Conservation (phyloP, 2,329 filamentous ascomycete genomes). For the Curvularia lunata region DNA sequence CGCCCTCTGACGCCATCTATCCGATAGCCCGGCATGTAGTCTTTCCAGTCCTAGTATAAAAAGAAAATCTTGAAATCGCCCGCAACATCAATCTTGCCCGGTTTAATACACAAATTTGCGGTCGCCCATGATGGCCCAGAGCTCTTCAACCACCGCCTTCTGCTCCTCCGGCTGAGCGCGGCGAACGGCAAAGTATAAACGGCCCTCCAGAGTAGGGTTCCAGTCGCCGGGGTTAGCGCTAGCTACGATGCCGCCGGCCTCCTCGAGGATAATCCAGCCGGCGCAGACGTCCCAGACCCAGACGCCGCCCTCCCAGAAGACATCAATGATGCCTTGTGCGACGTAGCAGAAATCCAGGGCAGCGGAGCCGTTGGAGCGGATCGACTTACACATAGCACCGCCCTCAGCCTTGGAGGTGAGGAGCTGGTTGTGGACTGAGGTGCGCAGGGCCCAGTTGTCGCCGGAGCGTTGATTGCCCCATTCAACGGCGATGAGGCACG, state of each 20-base stretch:
- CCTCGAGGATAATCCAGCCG: constrained; percentile 49
- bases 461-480: constrained; percentile 49
- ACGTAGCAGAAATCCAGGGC: constrained; percentile 51
- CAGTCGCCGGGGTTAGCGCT: constrained; percentile 47
- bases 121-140: constrained; percentile 47
- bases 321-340: constrained; percentile 43
- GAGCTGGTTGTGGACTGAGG: constrained; percentile 35
- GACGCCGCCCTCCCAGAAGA: constrained; percentile 49
- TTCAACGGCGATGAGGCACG: constrained; percentile 45
- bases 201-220: constrained; percentile 44
- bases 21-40: background rate
- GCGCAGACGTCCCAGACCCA: constrained; percentile 49
- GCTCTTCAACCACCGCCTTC: constrained; percentile 40
- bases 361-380: constrained; percentile 46
- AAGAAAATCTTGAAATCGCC: constrained; percentile 40
- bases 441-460: constrained; percentile 47
- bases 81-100: constrained; percentile 28
- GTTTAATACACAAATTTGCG: constrained; percentile 32
- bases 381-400: constrained; percentile 44
- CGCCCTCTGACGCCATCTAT: background rate
- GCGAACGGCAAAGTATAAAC: constrained; percentile 45
- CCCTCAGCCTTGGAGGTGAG: constrained; percentile 36
- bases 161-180: constrained; percentile 41
- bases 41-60: background rate
- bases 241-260: constrained; percentile 48